Conservation (phyloP, 2,329 filamentous ascomycete species). For the Ophiostoma novo-ulmi region DNA sequence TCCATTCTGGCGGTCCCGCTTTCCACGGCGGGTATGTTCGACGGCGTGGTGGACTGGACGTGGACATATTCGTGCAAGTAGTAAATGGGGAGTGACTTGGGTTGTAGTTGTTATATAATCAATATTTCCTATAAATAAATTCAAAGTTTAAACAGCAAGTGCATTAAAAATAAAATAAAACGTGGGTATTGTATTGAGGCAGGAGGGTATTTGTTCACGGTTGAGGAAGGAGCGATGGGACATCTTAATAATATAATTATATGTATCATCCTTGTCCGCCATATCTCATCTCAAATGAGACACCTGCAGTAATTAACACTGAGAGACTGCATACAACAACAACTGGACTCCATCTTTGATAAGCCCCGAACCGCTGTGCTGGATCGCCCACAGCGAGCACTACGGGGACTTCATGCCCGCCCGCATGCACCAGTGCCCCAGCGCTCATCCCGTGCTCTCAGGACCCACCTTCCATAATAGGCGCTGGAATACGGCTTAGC, state of each 20-base stretch:
- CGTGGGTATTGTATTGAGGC: background rate
- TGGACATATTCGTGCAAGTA: background rate
- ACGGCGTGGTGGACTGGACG: background rate
- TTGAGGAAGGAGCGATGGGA: background rate
- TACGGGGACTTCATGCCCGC: constrained; percentile 11
- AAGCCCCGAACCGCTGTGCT: constrained; percentile 7
- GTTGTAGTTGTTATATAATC: background rate
- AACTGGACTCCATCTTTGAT: background rate
- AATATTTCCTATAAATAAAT: background rate
- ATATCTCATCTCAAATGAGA: background rate
- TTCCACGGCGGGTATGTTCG: constrained; percentile 10
- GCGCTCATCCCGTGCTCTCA: background rate
- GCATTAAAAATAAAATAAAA: background rate
- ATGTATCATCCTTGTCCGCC: background rate
- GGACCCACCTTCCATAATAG: background rate
- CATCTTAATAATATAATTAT: background rate
- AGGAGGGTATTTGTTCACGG: background rate
- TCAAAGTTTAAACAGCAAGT: background rate
- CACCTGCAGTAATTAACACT: background rate
- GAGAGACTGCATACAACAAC: background rate
- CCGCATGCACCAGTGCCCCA: background rate
- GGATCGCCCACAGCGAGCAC: constrained; percentile 6
- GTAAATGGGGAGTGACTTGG: background rate
- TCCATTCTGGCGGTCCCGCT: constrained; percentile 25
- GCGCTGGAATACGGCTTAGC: background rate